A percentile compares a stretch with the other conserved stretches of the same genome.
Conservation (phyloP, 805 yeast genomes). For the Myxozyma kluyveri region DNA sequence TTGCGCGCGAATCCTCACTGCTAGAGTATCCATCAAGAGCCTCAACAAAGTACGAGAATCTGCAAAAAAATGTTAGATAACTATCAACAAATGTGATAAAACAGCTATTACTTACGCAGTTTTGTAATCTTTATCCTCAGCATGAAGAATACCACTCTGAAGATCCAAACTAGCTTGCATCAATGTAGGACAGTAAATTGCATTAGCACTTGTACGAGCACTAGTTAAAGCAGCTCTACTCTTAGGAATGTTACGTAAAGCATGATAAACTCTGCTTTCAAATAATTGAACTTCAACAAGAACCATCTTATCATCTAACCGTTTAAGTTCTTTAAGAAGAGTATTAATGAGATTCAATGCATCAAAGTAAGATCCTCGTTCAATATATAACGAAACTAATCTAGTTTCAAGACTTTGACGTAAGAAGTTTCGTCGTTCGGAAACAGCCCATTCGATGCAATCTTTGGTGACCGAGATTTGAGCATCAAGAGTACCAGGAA, state of each 20-base stretch:
- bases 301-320: conserved; percentile 91
- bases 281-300: conserved; percentile 92
- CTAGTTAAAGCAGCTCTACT: conserved; percentile 89
- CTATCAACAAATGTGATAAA: background rate
- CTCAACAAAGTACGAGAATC: conserved; percentile 89
- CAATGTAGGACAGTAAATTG: conserved; percentile 91
- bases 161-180: conserved; percentile 92
- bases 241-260: conserved; percentile 85
- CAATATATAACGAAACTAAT: conserved; percentile 70
- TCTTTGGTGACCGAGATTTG: conserved; percentile 74
- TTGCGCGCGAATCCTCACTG: conserved; percentile 54
- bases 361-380: conserved; percentile 61
- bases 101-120: conserved; percentile 53
- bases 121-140: conserved; percentile 94
- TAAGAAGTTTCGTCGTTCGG: conserved; percentile 79
- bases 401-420: conserved; percentile 86
- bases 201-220: conserved; percentile 96
- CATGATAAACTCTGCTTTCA: conserved; percentile 86
- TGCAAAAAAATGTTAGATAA: background rate
- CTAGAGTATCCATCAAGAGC: conserved; percentile 87
- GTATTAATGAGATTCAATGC: conserved; percentile 70
- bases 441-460: conserved; percentile 81
- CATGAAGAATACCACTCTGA: conserved; percentile 92
- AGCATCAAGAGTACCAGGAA: conserved; percentile 60
- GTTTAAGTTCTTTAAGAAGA: conserved; percentile 80